Conservation (phyloP, 176 grass and related monocot species). For the Carex littledalei region DNA sequence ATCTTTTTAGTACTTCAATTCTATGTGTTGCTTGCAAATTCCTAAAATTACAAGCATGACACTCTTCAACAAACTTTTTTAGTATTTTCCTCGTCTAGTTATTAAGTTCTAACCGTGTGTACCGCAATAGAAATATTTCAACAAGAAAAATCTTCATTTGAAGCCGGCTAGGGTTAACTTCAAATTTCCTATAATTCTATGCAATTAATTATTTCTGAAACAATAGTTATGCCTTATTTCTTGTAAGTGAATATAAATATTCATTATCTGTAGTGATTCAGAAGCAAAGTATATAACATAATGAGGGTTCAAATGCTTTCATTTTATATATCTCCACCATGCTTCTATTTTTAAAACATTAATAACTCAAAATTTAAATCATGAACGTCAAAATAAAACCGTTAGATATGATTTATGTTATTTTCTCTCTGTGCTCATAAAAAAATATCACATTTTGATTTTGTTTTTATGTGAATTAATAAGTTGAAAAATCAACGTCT, state of each 20-base stretch:
- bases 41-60: background rate
- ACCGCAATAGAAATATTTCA: background rate
- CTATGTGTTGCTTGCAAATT: background rate
- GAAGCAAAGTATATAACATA: background rate
- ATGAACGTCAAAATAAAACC: too few relatives aligned
- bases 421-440: too few relatives aligned
- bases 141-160: background rate
- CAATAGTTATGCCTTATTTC: background rate
- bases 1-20: background rate
- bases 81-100: background rate
- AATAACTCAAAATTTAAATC: too few relatives aligned
- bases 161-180: background rate
- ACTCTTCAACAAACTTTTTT: background rate
- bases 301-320: too few relatives aligned
- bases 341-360: too few relatives aligned
- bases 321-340: too few relatives aligned
- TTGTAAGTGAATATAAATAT: background rate
- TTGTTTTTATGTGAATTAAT: too few relatives aligned
- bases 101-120: conserved; percentile 5
- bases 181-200: background rate
- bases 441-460: too few relatives aligned
- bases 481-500: too few relatives aligned
- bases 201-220: background rate
- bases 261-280: too few relatives aligned
- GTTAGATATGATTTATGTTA: too few relatives aligned